Conservation (phyloP, 148 eudicot species). For the Euryodendron excelsum region DNA sequence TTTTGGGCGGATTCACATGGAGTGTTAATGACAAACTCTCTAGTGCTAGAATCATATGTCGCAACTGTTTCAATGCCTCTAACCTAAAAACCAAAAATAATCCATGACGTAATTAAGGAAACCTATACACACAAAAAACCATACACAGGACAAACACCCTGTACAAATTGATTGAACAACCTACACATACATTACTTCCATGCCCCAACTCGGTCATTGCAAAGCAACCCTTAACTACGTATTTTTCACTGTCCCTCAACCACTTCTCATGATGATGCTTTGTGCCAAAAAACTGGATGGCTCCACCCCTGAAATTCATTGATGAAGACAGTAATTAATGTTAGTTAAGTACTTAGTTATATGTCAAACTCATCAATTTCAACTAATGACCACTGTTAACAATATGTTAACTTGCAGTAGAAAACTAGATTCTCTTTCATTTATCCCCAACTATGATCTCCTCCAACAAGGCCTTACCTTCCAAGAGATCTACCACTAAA, state of each 20-base stretch:
- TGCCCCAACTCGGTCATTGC: slow-evolving; percentile 99
- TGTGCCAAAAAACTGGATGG: slow-evolving; percentile 88
- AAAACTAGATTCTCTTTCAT: background rate
- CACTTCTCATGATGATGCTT: slow-evolving; percentile 95
- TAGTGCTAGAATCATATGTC: slow-evolving; percentile 67
- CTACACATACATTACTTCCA: slow-evolving; percentile 92
- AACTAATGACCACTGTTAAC: background rate
- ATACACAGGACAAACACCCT: background rate
- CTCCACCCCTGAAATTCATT: slow-evolving; percentile 80
- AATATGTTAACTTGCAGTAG: background rate
- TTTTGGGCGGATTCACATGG: slow-evolving; percentile 96
- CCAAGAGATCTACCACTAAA: background rate
- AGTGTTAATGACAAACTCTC: slow-evolving; percentile 79
- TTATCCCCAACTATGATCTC: background rate
- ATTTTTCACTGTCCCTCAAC: slow-evolving; percentile 68
- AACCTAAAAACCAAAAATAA: slow-evolving; percentile 45
- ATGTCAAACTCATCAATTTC: too few relatives aligned
- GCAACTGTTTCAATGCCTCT: slow-evolving; percentile 91
- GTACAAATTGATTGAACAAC: slow-evolving; percentile 1
- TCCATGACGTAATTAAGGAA: background rate
- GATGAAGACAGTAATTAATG: slow-evolving; percentile 4
- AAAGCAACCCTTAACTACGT: slow-evolving; percentile 81
- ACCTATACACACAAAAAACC: background rate
- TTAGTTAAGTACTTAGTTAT: background rate
- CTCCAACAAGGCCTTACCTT: background rate